phyloP scores from a whole-genome alignment of 2,329 filamentous ascomycete species.

The Ilyonectria mors-panacis region DNA sequence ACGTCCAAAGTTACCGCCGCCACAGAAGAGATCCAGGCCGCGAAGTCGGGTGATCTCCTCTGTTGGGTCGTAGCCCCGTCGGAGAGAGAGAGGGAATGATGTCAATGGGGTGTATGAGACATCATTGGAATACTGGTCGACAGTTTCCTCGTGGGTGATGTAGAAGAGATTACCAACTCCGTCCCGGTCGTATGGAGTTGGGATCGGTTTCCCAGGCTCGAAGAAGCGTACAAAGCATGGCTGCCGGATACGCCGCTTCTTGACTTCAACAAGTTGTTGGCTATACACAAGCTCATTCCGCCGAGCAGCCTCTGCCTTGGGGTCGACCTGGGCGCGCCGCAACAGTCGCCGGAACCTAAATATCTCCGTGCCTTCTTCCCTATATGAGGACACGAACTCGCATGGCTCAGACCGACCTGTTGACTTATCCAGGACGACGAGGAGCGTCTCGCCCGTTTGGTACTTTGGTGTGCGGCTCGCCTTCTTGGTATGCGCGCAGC shows the following conservation, averaged over 20 bases:
- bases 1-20: constrained; percentile 82
- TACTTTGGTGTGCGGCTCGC: constrained; percentile 52
- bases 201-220: constrained; percentile 60
- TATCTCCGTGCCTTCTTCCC: constrained; percentile 32
- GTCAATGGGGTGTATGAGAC: constrained; percentile 54
- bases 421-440: constrained; percentile 55
- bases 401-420: constrained; percentile 69
- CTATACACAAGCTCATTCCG: constrained; percentile 75
- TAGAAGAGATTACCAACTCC: constrained; percentile 79
- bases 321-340: constrained; percentile 62
- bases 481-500: constrained; percentile 60
- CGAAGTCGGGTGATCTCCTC: constrained; percentile 58
- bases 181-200: constrained; percentile 74
- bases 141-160: constrained; percentile 61
- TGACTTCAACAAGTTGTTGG: constrained; percentile 57
- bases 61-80: constrained; percentile 69
- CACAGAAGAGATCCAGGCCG: constrained; percentile 82
- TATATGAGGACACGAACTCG: constrained; percentile 63
- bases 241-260: constrained; percentile 61
- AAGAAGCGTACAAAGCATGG: constrained; percentile 75
- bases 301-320: constrained; percentile 46
- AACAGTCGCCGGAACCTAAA: constrained; percentile 66
- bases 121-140: constrained; percentile 7
- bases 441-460: constrained; percentile 71
- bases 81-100: constrained; percentile 55